These are phyloP conservation scores for Metschnikowia hibisci DNA, from an alignment of 805 yeast species.

Conservation along the genomic window DNA sequence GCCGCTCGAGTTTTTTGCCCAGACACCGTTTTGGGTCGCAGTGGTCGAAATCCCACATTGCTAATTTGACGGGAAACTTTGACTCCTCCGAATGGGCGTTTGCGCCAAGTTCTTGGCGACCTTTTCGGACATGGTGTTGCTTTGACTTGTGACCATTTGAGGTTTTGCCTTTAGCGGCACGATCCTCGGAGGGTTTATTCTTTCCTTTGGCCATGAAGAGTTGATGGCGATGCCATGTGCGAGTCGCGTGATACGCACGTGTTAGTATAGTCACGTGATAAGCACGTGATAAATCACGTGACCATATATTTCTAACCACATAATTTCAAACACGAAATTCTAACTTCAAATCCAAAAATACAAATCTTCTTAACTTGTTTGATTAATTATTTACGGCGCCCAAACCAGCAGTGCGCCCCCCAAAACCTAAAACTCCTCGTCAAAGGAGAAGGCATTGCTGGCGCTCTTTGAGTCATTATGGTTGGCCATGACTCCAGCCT, in stretches of 20 bases:
- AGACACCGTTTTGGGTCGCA: constrained; percentile 98
- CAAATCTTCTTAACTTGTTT: too few species aligned
- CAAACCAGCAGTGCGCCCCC: constrained; percentile 4
- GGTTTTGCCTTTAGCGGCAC: constrained; percentile 33
- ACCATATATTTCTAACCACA: too few species aligned
- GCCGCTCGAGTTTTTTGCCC: constrained; percentile 87
- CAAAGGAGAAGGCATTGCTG: constrained; percentile 69
- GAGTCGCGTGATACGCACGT: not conserved
- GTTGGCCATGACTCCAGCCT: constrained; percentile 97
- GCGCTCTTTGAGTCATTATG: constrained; percentile 45
- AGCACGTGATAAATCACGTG: not conserved
- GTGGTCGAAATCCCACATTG: constrained; percentile 99
- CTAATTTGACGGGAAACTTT: constrained; percentile 76
- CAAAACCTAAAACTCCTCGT: constrained; percentile 73
- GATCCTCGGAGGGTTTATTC: constrained; percentile 46
- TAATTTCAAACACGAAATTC: too few species aligned
- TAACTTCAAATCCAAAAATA: too few species aligned
- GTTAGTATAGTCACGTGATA: not conserved
- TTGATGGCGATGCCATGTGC: not conserved
- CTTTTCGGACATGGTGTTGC: constrained; percentile 44
- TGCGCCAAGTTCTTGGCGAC: constrained; percentile 31
- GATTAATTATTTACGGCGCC: not conserved
- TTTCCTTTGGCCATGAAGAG: constrained; percentile 51
- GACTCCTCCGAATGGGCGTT: constrained; percentile 18
- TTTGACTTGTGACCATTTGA: constrained; percentile 57